Evolutionary conservation across 1,284 basidiomycete genomes (phyloP), one percentile per base, ranked within the genome.

Genomic region (Peniophora sp.): DNA sequence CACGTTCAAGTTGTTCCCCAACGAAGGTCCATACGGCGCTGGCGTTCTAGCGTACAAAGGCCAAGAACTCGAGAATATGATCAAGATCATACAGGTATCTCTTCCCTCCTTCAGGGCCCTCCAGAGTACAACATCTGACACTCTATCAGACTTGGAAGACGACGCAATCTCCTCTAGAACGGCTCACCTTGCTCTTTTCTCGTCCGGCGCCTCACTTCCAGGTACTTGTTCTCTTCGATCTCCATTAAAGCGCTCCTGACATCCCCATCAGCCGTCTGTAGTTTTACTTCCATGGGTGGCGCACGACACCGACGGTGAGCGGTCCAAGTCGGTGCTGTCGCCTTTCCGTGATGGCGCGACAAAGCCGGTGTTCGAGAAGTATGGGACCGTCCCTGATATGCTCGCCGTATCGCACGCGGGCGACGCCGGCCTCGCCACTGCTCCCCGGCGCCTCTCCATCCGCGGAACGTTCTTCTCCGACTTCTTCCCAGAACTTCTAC

Each of bases 1-100:
- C 48, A 64, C 64, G 1, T 66, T 72, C 52, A 62, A 61, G 43
- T 57, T 64, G 35, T 61, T 62, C 52, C 64, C 63, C 5, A n/a
- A 54, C 41, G 34, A 50, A 50, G 56, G 57, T 50, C 58, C 65
- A 2, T 55, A 55, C 48, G 54, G 55, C 1, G 50, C 56, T 3
- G 64, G 65, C 2, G 46, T 55, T 10, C 49, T 60, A 24, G 54
- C 48, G 5, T 58, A 52, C 49, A 52, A 55, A 3, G 56, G 55
- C 1, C 53, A 51, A 11, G 54, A 56, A 24, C 32, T 56, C 44
- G 50, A 48, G 32, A 52, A 54, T 18, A 52, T 56, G 35, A 35
- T 61, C 8, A 24, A 49, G 34, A 48, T 56, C 34, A 47, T 56
- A 27, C 47, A 54, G 47, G 57, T 55, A 41, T 3, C n/a, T n/a